These are phyloP conservation scores for Coniochaeta sp. DNA, from an alignment of 2,329 filamentous ascomycete genomes.

Conservation along the genomic window DNA sequence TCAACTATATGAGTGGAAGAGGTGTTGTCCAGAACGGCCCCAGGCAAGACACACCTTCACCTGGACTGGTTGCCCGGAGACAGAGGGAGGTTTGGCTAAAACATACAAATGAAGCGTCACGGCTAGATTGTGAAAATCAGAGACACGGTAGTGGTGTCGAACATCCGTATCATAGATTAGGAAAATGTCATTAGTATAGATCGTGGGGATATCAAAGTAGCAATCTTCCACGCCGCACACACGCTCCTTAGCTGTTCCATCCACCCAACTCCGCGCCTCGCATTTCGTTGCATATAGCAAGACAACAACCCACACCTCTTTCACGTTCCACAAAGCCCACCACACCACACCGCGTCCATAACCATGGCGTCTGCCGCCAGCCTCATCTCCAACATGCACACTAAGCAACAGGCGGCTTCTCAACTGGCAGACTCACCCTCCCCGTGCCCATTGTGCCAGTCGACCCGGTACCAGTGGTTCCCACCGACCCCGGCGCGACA, in stretches of 20 bases:
- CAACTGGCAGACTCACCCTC: neutral
- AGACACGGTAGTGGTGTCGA: too few species aligned
- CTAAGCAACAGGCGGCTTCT: conserved; percentile 1
- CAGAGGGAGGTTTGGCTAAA: too few species aligned
- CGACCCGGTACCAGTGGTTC: too few species aligned
- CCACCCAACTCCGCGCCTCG: neutral
- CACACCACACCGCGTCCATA: neutral
- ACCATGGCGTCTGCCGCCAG: neutral
- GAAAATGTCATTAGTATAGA: too few species aligned
- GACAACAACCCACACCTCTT: too few species aligned
- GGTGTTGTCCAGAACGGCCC: neutral
- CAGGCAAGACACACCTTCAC: neutral
- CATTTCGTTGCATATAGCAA: neutral
- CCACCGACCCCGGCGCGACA: too few species aligned
- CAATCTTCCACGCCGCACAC: too few species aligned
- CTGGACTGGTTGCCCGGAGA: neutral
- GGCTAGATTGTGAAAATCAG: too few species aligned
- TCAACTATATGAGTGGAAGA: too few species aligned
- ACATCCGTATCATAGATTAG: too few species aligned
- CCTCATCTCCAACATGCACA: neutral
- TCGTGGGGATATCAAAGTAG: neutral
- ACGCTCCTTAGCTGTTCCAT: neutral
- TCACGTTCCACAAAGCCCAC: neutral
- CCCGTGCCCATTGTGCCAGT: neutral
- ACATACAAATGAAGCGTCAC: neutral